Conservation (phyloP, 495 filamentous ascomycete species). For the Penicillium dipodomyicola region DNA sequence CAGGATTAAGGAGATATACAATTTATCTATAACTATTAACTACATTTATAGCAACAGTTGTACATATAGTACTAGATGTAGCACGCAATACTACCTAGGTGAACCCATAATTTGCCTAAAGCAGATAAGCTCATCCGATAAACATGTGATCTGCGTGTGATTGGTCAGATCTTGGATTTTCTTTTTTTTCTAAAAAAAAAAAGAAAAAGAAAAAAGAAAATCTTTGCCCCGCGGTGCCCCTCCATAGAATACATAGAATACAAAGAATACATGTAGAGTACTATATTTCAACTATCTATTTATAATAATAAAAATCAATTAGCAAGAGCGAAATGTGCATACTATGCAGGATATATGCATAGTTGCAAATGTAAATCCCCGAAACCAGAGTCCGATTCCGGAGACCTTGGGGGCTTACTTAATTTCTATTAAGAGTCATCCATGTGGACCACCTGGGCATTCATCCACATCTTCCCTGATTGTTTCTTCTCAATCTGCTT, state of each 20-base stretch:
- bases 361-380: neutral
- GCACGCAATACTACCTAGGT: neutral
- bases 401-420: slow-evolving; percentile 29
- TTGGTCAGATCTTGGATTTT: neutral
- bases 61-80: no score
- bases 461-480: slow-evolving; percentile 9
- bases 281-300: neutral
- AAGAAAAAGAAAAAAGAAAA: slow-evolving; percentile 15
- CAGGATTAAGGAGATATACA: neutral
- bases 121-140: slow-evolving; percentile 7
- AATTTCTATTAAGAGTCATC: slow-evolving; percentile 19
- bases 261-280: neutral
- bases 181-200: slow-evolving; percentile 1
- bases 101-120: neutral
- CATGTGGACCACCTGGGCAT: neutral
- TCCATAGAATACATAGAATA: neutral
- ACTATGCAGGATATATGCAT: neutral
- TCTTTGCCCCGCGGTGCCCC: slow-evolving; percentile 22
- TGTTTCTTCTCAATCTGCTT: neutral
- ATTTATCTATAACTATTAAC: no score
- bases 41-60: no score
- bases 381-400: slow-evolving; percentile 26
- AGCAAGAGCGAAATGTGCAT: neutral
- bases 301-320: neutral
- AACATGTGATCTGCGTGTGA: slow-evolving; percentile 8